Conservation (phyloP, 1,284 basidiomycete species). For the Athelia psychrophila region DNA sequence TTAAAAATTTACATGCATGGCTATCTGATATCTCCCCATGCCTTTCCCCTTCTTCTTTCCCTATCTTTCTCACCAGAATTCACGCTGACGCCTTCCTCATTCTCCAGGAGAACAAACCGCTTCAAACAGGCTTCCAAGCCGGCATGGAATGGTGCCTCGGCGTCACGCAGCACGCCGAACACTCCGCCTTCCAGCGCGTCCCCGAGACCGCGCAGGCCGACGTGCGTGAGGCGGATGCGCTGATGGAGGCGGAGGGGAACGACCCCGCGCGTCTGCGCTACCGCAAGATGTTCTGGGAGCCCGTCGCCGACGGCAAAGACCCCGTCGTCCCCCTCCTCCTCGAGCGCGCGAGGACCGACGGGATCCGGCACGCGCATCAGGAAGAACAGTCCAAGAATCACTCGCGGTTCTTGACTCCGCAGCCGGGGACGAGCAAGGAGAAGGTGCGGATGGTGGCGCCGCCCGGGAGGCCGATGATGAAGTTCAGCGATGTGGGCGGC, state of each 20-base stretch:
- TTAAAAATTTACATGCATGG: constrained; percentile 45
- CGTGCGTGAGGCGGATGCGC: constrained; percentile 54
- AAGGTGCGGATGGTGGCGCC: constrained; percentile 34
- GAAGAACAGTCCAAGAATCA: constrained; percentile 33
- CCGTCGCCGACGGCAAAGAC: constrained; percentile 61
- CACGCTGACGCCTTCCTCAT: not conserved
- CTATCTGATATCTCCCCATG: constrained; percentile 36
- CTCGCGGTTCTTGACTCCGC: constrained; percentile 33
- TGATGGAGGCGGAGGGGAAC: constrained; percentile 54
- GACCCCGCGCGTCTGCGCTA: constrained; percentile 62
- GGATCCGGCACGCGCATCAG: constrained; percentile 27
- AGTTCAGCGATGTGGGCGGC: constrained; percentile 68
- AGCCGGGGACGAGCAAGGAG: constrained; percentile 31
- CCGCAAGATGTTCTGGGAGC: constrained; percentile 73
- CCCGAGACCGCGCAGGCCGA: constrained; percentile 26
- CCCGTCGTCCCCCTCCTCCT: constrained; percentile 53
- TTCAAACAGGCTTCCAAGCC: constrained; percentile 65
- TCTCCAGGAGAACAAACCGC: constrained; percentile 43
- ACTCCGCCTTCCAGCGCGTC: constrained; percentile 12
- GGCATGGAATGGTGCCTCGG: constrained; percentile 72
- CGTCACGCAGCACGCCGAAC: constrained; percentile 27
- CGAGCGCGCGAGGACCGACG: constrained; percentile 30
- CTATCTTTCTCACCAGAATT: constrained; percentile 16
- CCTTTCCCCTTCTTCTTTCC: constrained; percentile 21
- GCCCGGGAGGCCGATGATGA: constrained; percentile 46